Evolutionary conservation across 352 stramenopile species (phyloP).

Genomic region (Globisporangium okanoganense): DNA sequence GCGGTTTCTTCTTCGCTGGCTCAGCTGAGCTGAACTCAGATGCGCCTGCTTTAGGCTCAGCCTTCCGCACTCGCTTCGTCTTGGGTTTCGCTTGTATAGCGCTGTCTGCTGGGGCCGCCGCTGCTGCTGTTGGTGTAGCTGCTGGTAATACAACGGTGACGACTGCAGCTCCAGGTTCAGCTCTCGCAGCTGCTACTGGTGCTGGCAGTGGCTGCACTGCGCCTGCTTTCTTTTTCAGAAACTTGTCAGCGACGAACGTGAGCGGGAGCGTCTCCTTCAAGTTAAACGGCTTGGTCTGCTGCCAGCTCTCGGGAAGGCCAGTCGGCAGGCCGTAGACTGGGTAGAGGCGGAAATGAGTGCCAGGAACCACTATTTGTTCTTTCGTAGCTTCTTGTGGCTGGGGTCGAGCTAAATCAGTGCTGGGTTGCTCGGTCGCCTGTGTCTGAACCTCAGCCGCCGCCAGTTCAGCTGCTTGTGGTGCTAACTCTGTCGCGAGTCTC

Average conservation of each 20-base stretch:
- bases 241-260: slow-evolving; percentile 55
- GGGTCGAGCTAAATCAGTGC: not conserved
- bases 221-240: slow-evolving; percentile 39
- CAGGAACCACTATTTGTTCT: not conserved
- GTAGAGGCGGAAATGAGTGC: slow-evolving; percentile 23
- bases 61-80: slow-evolving; percentile 10
- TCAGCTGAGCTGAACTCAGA: not conserved
- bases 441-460: not conserved
- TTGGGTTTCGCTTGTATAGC: slow-evolving; percentile 2
- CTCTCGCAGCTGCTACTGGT: not conserved
- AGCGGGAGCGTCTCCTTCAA: slow-evolving; percentile 40
- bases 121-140: not conserved
- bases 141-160: not conserved
- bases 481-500: not conserved
- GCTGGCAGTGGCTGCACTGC: not conserved
- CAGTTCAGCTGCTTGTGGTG: not conserved
- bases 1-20: slow-evolving; percentile 1
- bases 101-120: not conserved
- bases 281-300: slow-evolving; percentile 31
- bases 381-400: not conserved
- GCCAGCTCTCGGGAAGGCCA: slow-evolving; percentile 31
- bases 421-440: not conserved
- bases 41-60: slow-evolving; percentile 4
- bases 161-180: not conserved
- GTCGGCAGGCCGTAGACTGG: slow-evolving; percentile 43